These are phyloP conservation scores for Filobasidium wieringae DNA, from an alignment of 768 basidiomycete species.

Conservation along the genomic window DNA sequence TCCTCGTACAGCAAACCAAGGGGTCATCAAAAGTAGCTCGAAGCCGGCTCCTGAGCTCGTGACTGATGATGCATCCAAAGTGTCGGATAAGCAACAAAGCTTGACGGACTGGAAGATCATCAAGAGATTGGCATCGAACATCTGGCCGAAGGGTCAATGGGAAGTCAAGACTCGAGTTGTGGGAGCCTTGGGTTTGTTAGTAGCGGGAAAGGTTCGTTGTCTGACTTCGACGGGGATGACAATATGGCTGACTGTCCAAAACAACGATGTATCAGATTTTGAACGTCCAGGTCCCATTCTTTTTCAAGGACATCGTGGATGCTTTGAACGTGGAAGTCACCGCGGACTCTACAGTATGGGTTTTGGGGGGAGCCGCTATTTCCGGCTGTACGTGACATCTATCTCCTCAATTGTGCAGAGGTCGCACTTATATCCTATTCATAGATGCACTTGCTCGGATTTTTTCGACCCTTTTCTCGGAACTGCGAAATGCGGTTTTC, in stretches of 20 bases:
- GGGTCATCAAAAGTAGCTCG: too few relatives aligned
- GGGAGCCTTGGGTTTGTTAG: constrained; percentile 64
- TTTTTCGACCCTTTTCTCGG: constrained; percentile 76
- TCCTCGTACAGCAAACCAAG: too few relatives aligned
- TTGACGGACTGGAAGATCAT: constrained; percentile 77
- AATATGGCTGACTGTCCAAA: background rate
- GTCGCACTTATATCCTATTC: background rate
- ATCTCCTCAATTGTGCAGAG: background rate
- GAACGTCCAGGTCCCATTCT: constrained; percentile 94
- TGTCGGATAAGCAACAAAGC: constrained; percentile 46
- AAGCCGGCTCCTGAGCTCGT: too few relatives aligned
- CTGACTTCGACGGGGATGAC: background rate
- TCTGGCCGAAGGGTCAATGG: constrained; percentile 74
- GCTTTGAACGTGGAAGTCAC: constrained; percentile 72
- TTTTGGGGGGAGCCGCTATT: constrained; percentile 78
- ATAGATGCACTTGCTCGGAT: constrained; percentile 83
- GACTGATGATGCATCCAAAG: constrained; percentile 5
- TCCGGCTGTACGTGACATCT: constrained; percentile 62
- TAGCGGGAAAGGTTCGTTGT: constrained; percentile 65
- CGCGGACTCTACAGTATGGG: constrained; percentile 66
- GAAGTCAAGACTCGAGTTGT: constrained; percentile 69
- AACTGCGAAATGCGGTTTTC: constrained; percentile 88
- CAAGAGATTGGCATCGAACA: constrained; percentile 66
- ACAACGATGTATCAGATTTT: constrained; percentile 49
- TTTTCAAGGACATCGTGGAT: constrained; percentile 89